Base-by-base conservation (phyloP, 2,329 filamentous ascomycete genomes). In the Metarhizium robertsii region DNA sequence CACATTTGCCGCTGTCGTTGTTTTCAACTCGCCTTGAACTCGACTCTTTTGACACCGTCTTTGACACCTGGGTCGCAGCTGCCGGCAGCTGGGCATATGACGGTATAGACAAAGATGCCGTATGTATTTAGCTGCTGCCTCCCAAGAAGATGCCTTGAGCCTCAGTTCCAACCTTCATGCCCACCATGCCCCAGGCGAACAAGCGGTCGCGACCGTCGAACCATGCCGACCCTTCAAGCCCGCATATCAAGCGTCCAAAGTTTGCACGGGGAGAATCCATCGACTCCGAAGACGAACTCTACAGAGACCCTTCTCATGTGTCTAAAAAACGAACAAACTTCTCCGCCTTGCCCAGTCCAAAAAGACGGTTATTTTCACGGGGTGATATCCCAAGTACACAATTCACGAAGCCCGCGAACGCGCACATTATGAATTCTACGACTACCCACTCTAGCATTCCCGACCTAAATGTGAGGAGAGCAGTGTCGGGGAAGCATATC, bases 211-310 rank as follows among this genome's bases (percentile, higher is more conserved):
- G 58, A 18, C 25, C 55, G 13, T 11, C 25, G 29, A 51, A 18
- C 16, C 43, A 46, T 16, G 47, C 40, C n/a, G 55, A 59, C 36
- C 34, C 32, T 8, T 42, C n/a, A 5, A 56, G 53, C 11, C 57
- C 59, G n/a, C 56, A 53, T 42, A 32, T 60, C 50, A 66, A 65
- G 46, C 58, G 56, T 6, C 45, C 50, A 1, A 60, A 54, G 48
- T n/a, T 46, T 30, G 36, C 43, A 10, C 50, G n/a, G 14, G 45
- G 40, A 11, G 59, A 64, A 29, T 49, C 57, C 2, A 58, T 61
- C 18, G 58, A 64, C 2, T 68, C 64, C 2, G 67, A 67, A 32
- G 69, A 71, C 52, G 68, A 71, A 57, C 60, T 71, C 13, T 59
- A 53, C 32, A 53, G 32, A 50, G 16, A 16, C n/a, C 10, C 34